Evolutionary conservation across 2,329 filamentous ascomycete species (phyloP).

Genomic region (Pseudocercospora cruenta): DNA sequence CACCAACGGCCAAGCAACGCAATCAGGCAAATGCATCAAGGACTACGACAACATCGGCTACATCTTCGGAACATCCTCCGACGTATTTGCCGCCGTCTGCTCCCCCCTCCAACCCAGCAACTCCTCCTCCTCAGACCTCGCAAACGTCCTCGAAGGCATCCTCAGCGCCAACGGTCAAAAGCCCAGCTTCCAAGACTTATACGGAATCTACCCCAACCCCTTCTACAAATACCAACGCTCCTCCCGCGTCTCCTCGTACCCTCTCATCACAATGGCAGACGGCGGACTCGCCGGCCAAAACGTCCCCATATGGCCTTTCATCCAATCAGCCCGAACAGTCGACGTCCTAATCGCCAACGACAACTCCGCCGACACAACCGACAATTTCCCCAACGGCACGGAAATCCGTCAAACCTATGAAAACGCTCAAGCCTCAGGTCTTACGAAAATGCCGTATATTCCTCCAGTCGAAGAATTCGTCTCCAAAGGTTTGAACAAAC

Average conservation of each 20-base stretch:
- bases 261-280: slow-evolving; percentile 54
- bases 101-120: slow-evolving; percentile 13
- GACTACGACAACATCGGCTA: slow-evolving; percentile 56
- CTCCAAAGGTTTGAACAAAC: slow-evolving; percentile 61
- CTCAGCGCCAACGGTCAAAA: slow-evolving; percentile 36
- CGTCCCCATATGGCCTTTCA: slow-evolving; percentile 57
- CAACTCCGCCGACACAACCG: slow-evolving; percentile 63
- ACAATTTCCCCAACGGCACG: slow-evolving; percentile 64
- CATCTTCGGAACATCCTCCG: slow-evolving; percentile 50
- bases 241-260: slow-evolving; percentile 41
- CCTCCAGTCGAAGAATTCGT: slow-evolving; percentile 59
- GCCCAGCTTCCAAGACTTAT: slow-evolving; percentile 42
- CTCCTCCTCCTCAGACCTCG: slow-evolving; percentile 21
- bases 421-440: slow-evolving; percentile 55
- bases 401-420: slow-evolving; percentile 62
- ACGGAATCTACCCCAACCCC: slow-evolving; percentile 64
- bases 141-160: slow-evolving; percentile 29
- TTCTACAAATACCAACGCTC: slow-evolving; percentile 57
- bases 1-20: slow-evolving; percentile 49
- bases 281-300: slow-evolving; percentile 57
- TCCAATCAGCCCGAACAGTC: slow-evolving; percentile 56
- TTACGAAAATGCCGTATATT: slow-evolving; percentile 62
- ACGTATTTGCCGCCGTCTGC: slow-evolving; percentile 46
- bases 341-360: slow-evolving; percentile 69
- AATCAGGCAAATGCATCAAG: slow-evolving; percentile 49